Percentiles rank a stretch among this genome's conserved stretches.
Evolutionary conservation across 2,329 filamentous ascomycete genomes (phyloP).

Genomic region (Cyphellophora attinorum): DNA sequence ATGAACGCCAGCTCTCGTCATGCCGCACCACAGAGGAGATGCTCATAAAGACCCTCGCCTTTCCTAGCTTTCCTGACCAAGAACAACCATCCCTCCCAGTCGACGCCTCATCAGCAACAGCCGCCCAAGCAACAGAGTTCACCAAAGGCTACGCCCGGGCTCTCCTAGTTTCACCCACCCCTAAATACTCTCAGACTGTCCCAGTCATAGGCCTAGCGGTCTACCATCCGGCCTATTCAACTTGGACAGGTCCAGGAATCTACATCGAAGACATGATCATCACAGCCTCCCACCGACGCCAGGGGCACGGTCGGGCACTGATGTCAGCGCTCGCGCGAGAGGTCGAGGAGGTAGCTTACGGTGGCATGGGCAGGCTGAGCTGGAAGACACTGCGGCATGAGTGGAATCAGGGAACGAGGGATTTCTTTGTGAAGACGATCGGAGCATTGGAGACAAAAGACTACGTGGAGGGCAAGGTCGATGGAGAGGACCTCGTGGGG

Average conservation of each 20-base stretch:
- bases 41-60: conserved; percentile 67
- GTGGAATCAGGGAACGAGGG: no score
- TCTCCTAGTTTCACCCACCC: conserved; percentile 51
- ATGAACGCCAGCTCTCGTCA: conserved; percentile 65
- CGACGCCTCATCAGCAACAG: conserved; percentile 24
- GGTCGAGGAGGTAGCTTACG: no score
- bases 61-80: conserved; percentile 38
- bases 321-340: conserved; percentile 71
- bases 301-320: conserved; percentile 70
- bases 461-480: no score
- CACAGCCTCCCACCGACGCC: conserved; percentile 56
- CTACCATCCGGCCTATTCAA: conserved; percentile 94
- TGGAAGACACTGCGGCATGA: no score
- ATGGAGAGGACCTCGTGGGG: no score
- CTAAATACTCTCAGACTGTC: conserved; percentile 27
- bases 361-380: no score
- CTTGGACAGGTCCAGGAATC: conserved; percentile 83
- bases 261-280: conserved; percentile 95
- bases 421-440: no score
- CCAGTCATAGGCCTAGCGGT: conserved; percentile 73
- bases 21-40: conserved; percentile 71
- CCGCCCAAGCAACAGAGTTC: conserved; percentile 7
- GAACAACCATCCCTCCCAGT: no score
- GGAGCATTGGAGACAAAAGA: no score
- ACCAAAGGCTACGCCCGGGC: conserved; percentile 60